Evolutionary conservation across 345 rosid species (phyloP).

Genomic region (Gossypium longicalyx): DNA sequence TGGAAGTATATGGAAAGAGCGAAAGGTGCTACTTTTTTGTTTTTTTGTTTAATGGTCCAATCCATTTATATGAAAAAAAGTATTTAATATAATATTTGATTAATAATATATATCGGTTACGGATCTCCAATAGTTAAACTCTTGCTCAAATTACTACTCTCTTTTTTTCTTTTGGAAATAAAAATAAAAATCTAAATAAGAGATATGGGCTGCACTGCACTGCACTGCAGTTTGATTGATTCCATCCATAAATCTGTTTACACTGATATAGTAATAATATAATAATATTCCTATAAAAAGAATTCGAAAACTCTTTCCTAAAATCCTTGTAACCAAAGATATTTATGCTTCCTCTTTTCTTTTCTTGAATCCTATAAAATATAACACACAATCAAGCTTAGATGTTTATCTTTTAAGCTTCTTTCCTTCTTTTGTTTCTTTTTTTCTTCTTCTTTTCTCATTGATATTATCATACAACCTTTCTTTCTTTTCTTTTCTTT

Average conservation of each 20-base stretch:
- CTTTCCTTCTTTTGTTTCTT: neutral
- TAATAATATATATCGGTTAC: too few species aligned
- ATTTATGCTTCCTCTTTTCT: neutral
- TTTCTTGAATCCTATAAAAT: neutral
- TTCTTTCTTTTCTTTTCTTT: neutral
- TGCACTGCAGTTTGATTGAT: too few species aligned
- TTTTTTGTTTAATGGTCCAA: neutral
- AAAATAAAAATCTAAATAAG: too few species aligned
- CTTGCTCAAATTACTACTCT: too few species aligned
- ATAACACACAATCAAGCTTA: neutral
- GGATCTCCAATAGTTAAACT: too few species aligned
- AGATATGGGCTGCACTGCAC: too few species aligned
- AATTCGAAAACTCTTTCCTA: neutral
- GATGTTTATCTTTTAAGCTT: neutral
- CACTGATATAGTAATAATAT: too few species aligned
- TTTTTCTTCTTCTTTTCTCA: neutral
- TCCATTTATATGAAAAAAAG: too few species aligned
- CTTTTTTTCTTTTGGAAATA: too few species aligned
- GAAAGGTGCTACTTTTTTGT: neutral
- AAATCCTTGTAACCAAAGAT: neutral
- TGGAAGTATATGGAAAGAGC: neutral
- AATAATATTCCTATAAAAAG: too few species aligned
- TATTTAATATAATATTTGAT: too few species aligned
- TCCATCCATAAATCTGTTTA: too few species aligned
- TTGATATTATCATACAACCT: neutral